Percentiles rank a stretch among this genome's conserved stretches.
These are phyloP conservation scores for Sarocladium strictum DNA, from an alignment of 2,329 filamentous ascomycete genomes.

Conservation along the genomic window DNA sequence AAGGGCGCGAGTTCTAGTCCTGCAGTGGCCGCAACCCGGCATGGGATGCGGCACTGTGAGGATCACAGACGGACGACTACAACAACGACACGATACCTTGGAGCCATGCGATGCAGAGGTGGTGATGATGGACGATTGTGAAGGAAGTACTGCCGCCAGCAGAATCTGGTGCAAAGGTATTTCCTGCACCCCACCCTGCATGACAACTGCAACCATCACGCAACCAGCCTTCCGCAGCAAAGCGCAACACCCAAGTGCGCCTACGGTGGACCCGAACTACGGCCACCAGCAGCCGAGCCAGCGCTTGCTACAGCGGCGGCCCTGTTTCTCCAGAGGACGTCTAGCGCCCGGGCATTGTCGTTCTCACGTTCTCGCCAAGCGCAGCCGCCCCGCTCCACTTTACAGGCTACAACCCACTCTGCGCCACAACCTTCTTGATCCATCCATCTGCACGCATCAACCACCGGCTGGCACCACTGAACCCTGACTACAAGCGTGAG, in stretches of 20 bases:
- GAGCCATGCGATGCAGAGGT: neutral
- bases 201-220: slow-evolving; percentile 1
- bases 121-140: neutral
- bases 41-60: slow-evolving; percentile 4
- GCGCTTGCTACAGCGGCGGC: neutral
- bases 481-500: neutral
- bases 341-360: slow-evolving; percentile 5
- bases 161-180: neutral
- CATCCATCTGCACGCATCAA: neutral
- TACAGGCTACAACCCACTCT: neutral
- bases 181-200: slow-evolving; percentile 7
- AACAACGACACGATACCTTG: neutral
- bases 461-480: neutral
- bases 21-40: neutral
- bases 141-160: neutral
- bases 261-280: neutral
- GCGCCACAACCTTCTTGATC: neutral
- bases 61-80: neutral
- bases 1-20: neutral
- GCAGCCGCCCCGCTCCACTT: neutral
- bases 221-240: neutral
- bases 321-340: neutral
- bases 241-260: neutral
- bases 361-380: slow-evolving; percentile 4
- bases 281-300: neutral